These are phyloP conservation scores for Conidiobolus incongruus DNA, from an alignment of 371 early-diverging fungal species.

Conservation along the genomic window DNA sequence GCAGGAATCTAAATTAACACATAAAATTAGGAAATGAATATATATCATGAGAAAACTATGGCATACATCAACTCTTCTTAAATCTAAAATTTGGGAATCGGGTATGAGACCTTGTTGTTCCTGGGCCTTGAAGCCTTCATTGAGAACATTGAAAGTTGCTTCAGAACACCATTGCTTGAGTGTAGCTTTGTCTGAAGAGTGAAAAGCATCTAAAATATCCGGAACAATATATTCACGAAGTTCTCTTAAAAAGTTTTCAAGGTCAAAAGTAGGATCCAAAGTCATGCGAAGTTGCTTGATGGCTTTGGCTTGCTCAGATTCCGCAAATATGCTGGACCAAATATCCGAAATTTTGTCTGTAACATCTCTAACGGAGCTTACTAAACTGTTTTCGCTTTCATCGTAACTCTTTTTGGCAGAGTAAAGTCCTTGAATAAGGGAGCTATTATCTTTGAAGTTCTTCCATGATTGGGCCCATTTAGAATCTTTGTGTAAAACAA, in stretches of 20 bases:
- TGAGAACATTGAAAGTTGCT: constrained; percentile 69
- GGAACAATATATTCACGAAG: constrained; percentile 80
- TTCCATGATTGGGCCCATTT: constrained; percentile 82
- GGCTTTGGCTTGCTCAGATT: constrained; percentile 86
- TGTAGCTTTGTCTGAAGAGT: constrained; percentile 59
- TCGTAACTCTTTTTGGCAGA: constrained; percentile 52
- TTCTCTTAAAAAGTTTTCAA: constrained; percentile 74
- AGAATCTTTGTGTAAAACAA: constrained; percentile 79
- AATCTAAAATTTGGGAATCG: constrained; percentile 83
- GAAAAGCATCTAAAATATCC: constrained; percentile 88
- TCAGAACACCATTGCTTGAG: constrained; percentile 86
- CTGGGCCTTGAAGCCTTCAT: constrained; percentile 68
- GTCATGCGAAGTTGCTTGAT: constrained; percentile 47
- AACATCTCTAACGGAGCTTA: constrained; percentile 60
- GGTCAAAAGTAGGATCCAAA: constrained; percentile 72
- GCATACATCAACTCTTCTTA: constrained; percentile 66
- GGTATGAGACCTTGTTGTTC: constrained; percentile 64
- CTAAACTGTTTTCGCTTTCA: constrained; percentile 73
- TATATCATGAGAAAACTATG: too few relatives aligned
- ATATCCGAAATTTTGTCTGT: constrained; percentile 49
- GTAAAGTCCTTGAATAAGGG: constrained; percentile 67
- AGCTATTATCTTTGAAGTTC: constrained; percentile 73
- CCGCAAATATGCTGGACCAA: constrained; percentile 64
- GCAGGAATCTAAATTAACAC: constrained; percentile 32
- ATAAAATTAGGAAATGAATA: too few relatives aligned